These are phyloP conservation scores for Taiozyma sp. DNA, from an alignment of 1,139 yeast species.

Conservation along the genomic window DNA sequence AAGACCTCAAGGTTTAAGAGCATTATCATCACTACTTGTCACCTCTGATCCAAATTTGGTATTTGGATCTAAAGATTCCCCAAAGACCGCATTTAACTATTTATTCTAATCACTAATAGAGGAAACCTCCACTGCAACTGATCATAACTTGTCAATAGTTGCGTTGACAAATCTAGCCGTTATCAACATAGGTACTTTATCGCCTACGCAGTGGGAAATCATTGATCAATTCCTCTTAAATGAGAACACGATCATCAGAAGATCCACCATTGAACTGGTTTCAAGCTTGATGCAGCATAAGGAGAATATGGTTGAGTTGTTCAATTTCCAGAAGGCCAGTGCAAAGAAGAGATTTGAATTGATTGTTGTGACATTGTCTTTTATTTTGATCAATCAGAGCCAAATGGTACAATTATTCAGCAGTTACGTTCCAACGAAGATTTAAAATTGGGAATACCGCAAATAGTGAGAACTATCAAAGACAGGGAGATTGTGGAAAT, in stretches of 20 bases:
- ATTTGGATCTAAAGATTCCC: conserved; percentile 32
- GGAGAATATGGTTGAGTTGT: conserved; percentile 13
- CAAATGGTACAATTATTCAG: not conserved
- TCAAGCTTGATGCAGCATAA: conserved; percentile 21
- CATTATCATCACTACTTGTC: conserved; percentile 35
- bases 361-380: conserved; percentile 15
- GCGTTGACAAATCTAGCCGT: conserved; percentile 20
- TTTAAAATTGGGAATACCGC: conserved; percentile 3
- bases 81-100: conserved; percentile 36
- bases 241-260: conserved; percentile 12
- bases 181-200: conserved; percentile 14
- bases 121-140: conserved; percentile 9
- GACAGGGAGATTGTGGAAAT: conserved; percentile 11
- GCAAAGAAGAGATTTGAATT: conserved; percentile 16
- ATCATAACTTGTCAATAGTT: conserved; percentile 14
- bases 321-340: conserved; percentile 15
- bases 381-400: conserved; percentile 7
- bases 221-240: conserved; percentile 15
- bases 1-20: conserved; percentile 19
- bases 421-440: not conserved
- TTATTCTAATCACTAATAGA: conserved; percentile 34
- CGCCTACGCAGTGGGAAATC: conserved; percentile 17
- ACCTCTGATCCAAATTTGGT: conserved; percentile 32
- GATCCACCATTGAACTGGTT: conserved; percentile 18
- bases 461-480: conserved; percentile 1